Evolutionary conservation across 2,329 filamentous ascomycete genomes (phyloP), one percentile per base, ranked within the genome.

Genomic region (Immersiporthe knoxdaviesiana): DNA sequence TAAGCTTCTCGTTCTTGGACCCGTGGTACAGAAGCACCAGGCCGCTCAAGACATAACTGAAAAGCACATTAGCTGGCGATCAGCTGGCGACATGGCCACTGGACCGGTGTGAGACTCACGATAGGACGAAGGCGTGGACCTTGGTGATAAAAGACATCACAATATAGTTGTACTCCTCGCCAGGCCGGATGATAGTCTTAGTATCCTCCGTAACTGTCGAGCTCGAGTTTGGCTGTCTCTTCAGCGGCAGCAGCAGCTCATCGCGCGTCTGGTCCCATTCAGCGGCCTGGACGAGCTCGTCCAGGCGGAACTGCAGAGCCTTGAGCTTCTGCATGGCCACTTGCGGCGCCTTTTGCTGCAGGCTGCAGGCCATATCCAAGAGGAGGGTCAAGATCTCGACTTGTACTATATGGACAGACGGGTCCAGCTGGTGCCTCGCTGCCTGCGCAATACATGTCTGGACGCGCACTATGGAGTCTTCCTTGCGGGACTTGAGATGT

Each of bases 381-480:
- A 91, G 84, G 66, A 92, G 84, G 16, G 90, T 84, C 63, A 94
- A 77, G 1, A 90, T 83, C 67, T 89, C 85, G 21, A 94, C 84
- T 74, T 92, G 91, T 7, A 89, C 87, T 52, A 93, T 85, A 58
- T 85, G 83, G 66, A 87, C 83, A n/a, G 85, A 83, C 1, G 86
- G 83, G 52, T 92, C 87, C 14, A 92, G 82, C 75, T 95, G 92
- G 66, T 90, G 86, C 73, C 90, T 92, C 69, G 90, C 84, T 7
- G 90, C 91, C 64, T 90, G 86, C n/a, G 92, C 92, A 72, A 95
- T 86, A 65, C 91, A 92, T 59, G 86, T 84, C 74, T 93, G 91
- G 41, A 92, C 88, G 69, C 90, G 86, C 72, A 92, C 88, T n/a
- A 91, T 81, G 70, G 87, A 86, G 70, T 93, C 91, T 12, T 88